Conservation (phyloP, 2,329 filamentous ascomycete species). For the Paecilomyces fulvus region DNA sequence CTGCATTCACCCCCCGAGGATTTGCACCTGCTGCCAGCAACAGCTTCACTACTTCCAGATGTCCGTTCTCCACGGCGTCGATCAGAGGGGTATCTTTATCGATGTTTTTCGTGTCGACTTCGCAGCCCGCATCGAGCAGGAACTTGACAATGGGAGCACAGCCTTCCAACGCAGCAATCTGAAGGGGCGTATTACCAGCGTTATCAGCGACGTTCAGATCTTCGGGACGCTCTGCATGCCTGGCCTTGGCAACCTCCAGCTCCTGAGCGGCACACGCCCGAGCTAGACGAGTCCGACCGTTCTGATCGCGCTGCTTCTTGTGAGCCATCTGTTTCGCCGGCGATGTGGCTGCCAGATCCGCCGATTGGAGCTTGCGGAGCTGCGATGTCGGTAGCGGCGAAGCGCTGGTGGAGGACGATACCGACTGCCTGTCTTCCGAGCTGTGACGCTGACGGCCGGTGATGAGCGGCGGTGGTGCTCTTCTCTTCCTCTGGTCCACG, state of each 20-base stretch:
- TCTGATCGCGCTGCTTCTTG: conserved; percentile 84
- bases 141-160: conserved; percentile 80
- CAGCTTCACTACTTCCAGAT: conserved; percentile 77
- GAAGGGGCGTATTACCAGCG: conserved; percentile 90
- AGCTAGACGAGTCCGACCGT: conserved; percentile 84
- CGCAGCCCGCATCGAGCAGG: conserved; percentile 74
- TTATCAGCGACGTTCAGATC: conserved; percentile 87
- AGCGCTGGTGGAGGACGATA: conserved; percentile 36
- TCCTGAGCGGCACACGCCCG: conserved; percentile 82
- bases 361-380: conserved; percentile 33
- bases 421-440: conserved; percentile 39
- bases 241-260: conserved; percentile 66
- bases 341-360: conserved; percentile 46
- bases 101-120: conserved; percentile 67
- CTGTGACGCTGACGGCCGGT: conserved; percentile 34
- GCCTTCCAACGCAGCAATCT: conserved; percentile 84
- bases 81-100: conserved; percentile 89
- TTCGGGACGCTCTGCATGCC: conserved; percentile 69
- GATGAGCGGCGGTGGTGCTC: conserved; percentile 32
- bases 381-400: conserved; percentile 35
- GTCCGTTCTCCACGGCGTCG: conserved; percentile 92
- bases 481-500: conserved; percentile 23
- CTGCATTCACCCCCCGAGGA: conserved; percentile 81
- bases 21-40: conserved; percentile 83
- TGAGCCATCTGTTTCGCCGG: conserved; percentile 58